Percentiles rank a stretch among this genome's conserved stretches.
Evolutionary conservation across 139 green algal species (phyloP).

Genomic region (Tetraselmis striata): DNA sequence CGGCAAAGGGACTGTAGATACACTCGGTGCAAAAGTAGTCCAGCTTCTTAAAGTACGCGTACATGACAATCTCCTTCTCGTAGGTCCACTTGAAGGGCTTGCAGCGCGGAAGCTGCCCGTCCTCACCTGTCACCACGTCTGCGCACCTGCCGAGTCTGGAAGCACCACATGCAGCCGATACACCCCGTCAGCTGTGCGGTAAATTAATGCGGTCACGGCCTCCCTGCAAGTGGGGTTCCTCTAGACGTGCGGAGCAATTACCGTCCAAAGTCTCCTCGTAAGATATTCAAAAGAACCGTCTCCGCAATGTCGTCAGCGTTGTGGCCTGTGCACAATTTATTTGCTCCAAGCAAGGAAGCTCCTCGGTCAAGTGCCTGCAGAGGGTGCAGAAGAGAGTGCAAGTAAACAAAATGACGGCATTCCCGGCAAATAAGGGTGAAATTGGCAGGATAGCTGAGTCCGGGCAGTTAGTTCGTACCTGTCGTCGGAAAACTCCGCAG

Average conservation of each 20-base stretch:
- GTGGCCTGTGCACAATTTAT: conserved; percentile 72
- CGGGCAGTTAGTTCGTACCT: conserved; percentile 19
- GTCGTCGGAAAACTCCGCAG: conserved; percentile 88
- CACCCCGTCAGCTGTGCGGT: too few relatives aligned
- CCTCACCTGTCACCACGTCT: conserved; percentile 69
- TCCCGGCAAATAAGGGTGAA: too few relatives aligned
- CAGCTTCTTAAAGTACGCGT: conserved; percentile 93
- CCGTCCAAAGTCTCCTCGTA: conserved; percentile 66
- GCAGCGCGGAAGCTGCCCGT: conserved; percentile 71
- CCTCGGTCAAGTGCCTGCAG: conserved; percentile 84
- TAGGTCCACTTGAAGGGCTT: conserved; percentile 97
- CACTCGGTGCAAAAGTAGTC: conserved; percentile 70
- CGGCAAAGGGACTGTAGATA: conserved; percentile 90
- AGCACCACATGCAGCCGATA: too few relatives aligned
- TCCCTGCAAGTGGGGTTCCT: too few relatives aligned
- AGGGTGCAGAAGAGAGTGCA: too few relatives aligned
- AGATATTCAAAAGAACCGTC: conserved; percentile 94
- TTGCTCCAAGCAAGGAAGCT: conserved; percentile 51
- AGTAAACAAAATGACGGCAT: too few relatives aligned
- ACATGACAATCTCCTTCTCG: conserved; percentile 99
- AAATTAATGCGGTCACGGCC: too few relatives aligned
- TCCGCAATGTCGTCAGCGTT: conserved; percentile 97
- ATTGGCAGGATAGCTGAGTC: too few relatives aligned
- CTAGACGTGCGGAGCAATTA: too few relatives aligned
- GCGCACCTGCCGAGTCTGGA: conserved; percentile 76